Evolutionary conservation across 139 green algal genomes (phyloP).

Genomic region (Spirogloea muscicola): DNA sequence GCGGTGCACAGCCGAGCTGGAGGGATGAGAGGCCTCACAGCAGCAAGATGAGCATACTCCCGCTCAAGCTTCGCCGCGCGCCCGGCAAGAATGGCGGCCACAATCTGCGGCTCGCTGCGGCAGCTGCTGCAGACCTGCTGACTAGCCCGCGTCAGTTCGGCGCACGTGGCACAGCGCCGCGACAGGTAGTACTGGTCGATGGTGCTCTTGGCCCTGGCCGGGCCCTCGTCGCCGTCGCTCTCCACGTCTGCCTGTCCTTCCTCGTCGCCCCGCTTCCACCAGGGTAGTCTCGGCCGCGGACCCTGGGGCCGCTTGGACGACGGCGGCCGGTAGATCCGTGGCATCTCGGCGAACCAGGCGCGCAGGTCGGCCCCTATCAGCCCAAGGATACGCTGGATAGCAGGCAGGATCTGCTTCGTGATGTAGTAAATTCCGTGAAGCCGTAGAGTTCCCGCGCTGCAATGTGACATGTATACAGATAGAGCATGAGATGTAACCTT

Average conservation of each 20-base stretch:
- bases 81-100: conserved; percentile 4
- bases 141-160: conserved; percentile 65
- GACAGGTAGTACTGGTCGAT: conserved; percentile 92
- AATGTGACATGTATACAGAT: too few relatives aligned
- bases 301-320: conserved; percentile 10
- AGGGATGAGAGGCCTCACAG: conserved; percentile 5
- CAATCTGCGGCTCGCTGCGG: neutral
- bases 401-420: conserved; percentile 85
- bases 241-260: neutral
- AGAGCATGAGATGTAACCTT: too few relatives aligned
- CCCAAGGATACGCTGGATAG: conserved; percentile 79
- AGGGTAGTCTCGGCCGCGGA: neutral
- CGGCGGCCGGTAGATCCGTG: conserved; percentile 23
- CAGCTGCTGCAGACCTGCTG: conserved; percentile 16
- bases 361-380: conserved; percentile 81
- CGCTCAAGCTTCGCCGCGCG: conserved; percentile 6
- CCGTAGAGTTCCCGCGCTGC: too few relatives aligned
- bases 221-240: neutral
- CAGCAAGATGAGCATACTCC: conserved; percentile 8
- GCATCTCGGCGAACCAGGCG: conserved; percentile 81
- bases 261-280: neutral
- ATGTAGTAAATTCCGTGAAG: conserved; percentile 94
- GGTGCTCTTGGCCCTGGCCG: conserved; percentile 45
- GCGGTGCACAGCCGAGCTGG: too few relatives aligned
- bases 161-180: conserved; percentile 84